Percentiles rank a stretch among this genome's conserved stretches.
phyloP scores from a whole-genome alignment of 345 rosid species.

The Angophora floribunda region DNA sequence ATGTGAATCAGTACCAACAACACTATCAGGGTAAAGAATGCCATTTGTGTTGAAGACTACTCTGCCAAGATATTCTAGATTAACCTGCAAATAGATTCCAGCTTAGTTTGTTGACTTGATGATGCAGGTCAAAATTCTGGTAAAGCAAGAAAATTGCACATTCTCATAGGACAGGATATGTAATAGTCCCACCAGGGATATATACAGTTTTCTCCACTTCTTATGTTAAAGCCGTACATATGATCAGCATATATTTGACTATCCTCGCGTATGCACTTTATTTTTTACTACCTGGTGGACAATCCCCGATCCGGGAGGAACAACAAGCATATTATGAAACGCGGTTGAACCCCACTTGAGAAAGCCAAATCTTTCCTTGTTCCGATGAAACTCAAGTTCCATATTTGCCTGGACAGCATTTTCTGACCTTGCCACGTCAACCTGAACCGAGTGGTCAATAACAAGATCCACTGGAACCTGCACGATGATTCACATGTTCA shows the following conservation, averaged over 20 bases:
- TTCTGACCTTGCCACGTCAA: slow-evolving; percentile 87
- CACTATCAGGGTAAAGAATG: slow-evolving; percentile 84
- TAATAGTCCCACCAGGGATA: background rate
- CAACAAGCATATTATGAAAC: slow-evolving; percentile 89
- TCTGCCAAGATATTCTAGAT: slow-evolving; percentile 86
- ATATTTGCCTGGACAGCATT: slow-evolving; percentile 92
- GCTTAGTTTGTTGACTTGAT: background rate
- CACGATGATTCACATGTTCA: background rate
- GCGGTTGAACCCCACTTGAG: slow-evolving; percentile 97
- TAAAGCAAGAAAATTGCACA: background rate
- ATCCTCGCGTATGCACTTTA: background rate
- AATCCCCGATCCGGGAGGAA: slow-evolving; percentile 95
- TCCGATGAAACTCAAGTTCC: slow-evolving; percentile 82
- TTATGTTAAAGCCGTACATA: background rate
- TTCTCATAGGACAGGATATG: background rate
- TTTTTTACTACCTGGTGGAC: slow-evolving; percentile 69
- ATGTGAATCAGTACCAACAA: slow-evolving; percentile 94
- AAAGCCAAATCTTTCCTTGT: slow-evolving; percentile 88
- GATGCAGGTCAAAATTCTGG: background rate
- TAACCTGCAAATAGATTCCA: slow-evolving; percentile 43
- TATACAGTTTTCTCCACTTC: background rate
- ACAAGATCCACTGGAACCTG: slow-evolving; percentile 99
- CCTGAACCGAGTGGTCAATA: slow-evolving; percentile 93
- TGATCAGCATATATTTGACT: background rate
- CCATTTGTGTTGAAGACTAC: slow-evolving; percentile 82